Percentiles rank a stretch among this genome's conserved stretches.
These are phyloP conservation scores for Pinus taeda DNA, from an alignment of 75 land plant species.

Conservation along the genomic window DNA sequence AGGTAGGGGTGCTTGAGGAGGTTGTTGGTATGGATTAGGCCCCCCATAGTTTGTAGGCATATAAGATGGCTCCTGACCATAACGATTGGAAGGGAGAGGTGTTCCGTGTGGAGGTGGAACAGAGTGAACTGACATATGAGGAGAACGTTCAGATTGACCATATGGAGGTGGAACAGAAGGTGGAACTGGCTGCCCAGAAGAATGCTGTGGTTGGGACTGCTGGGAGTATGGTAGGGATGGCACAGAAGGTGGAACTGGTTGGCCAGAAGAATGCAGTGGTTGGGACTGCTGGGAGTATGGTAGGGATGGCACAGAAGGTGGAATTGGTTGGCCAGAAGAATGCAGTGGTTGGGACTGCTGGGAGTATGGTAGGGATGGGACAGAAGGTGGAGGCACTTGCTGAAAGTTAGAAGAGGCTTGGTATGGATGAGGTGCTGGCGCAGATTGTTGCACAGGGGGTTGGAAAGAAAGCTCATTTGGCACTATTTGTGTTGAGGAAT, in stretches of 20 bases:
- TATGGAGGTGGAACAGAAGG: constrained; percentile 15
- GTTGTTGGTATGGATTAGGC: background rate
- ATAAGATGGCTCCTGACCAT: no score
- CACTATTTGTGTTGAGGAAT: background rate
- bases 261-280: constrained; percentile 13
- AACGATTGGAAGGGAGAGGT: no score
- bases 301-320: constrained; percentile 14
- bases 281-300: constrained; percentile 23
- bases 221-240: constrained; percentile 22
- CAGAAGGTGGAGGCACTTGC: constrained; percentile 22
- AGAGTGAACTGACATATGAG: background rate
- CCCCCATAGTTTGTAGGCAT: constrained; percentile 2
- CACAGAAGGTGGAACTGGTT: constrained; percentile 16
- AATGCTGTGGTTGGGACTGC: constrained; percentile 15
- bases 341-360: constrained; percentile 20
- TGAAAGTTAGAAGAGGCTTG: constrained; percentile 1
- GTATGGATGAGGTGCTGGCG: background rate
- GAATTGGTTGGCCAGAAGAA: constrained; percentile 11
- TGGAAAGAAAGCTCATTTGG: no score
- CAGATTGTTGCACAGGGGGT: background rate
- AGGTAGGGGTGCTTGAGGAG: constrained; percentile 16
- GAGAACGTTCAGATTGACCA: constrained; percentile 8
- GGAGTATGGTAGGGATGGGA: constrained; percentile 17
- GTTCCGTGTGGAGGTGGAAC: background rate
- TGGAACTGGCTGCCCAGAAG: constrained; percentile 12